A percentile compares a stretch with the other conserved stretches of the same genome.
phyloP scores from a whole-genome alignment of 306 rosid species.

The Bauhinia variegata region DNA sequence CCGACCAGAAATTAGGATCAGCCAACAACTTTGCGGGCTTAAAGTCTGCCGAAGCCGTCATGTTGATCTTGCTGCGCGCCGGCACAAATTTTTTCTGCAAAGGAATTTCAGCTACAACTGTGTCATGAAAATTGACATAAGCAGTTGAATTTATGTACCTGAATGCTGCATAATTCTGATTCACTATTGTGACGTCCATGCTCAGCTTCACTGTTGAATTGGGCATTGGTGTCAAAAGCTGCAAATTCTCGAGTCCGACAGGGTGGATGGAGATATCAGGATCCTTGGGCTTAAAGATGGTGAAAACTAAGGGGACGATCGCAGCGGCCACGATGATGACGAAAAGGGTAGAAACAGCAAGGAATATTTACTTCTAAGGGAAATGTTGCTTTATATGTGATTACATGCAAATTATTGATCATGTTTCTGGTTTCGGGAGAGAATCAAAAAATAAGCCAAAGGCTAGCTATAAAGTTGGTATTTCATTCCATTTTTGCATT shows the following conservation, averaged over 20 bases:
- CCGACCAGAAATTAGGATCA: slow-evolving; percentile 7
- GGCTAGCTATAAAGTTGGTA: no score
- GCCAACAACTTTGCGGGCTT: not conserved
- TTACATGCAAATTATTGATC: no score
- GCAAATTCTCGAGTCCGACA: slow-evolving; percentile 35
- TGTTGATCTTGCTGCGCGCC: slow-evolving; percentile 27
- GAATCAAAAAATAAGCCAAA: no score
- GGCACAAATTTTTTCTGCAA: not conserved
- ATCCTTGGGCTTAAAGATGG: slow-evolving; percentile 49
- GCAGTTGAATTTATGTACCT: slow-evolving; percentile 25
- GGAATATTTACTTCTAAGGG: slow-evolving; percentile 36
- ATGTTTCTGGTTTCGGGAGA: no score
- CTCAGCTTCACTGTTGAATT: slow-evolving; percentile 18
- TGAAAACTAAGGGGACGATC: slow-evolving; percentile 36
- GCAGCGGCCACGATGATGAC: slow-evolving; percentile 26
- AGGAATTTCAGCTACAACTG: slow-evolving; percentile 33
- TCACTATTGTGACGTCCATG: slow-evolving; percentile 43
- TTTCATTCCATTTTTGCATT: no score
- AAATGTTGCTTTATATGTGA: no score
- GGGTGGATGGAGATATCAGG: slow-evolving; percentile 40
- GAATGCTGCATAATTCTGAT: slow-evolving; percentile 47
- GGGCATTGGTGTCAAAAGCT: no score
- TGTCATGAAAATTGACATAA: slow-evolving; percentile 28
- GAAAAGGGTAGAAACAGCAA: slow-evolving; percentile 24
- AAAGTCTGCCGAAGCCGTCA: slow-evolving; percentile 30